These are phyloP conservation scores for Globisporangium barbulae DNA, from an alignment of 352 stramenopile genomes.

Conservation along the genomic window DNA sequence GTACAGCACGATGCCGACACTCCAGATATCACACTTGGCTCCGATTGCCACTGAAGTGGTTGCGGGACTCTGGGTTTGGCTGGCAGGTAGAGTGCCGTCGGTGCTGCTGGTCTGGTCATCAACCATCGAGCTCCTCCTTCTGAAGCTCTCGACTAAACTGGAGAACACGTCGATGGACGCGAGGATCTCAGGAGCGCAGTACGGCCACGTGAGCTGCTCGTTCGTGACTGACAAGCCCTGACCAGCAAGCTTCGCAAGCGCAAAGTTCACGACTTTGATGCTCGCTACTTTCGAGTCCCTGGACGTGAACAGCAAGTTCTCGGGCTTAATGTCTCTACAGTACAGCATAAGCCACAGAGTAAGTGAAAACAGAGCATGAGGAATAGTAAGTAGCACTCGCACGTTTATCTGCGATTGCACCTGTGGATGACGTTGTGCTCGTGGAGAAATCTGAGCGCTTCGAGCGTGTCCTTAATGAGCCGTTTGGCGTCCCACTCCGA, in stretches of 20 bases:
- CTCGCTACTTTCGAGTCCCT: conserved; percentile 54
- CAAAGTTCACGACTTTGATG: conserved; percentile 87
- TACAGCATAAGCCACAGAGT: neutral
- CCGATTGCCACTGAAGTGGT: neutral
- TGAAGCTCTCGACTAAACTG: conserved; percentile 16
- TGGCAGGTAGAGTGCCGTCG: conserved; percentile 8
- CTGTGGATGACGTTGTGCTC: conserved; percentile 66
- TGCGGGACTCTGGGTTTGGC: neutral
- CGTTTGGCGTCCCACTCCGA: conserved; percentile 66
- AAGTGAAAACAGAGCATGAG: conserved; percentile 18
- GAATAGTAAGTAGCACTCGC: neutral
- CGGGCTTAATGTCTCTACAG: conserved; percentile 72
- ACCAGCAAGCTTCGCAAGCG: conserved; percentile 59
- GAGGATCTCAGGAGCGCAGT: conserved; percentile 70
- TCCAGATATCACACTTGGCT: conserved; percentile 82
- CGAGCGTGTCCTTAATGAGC: conserved; percentile 46
- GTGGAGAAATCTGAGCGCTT: conserved; percentile 64
- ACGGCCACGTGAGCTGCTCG: conserved; percentile 55
- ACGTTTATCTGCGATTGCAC: conserved; percentile 14
- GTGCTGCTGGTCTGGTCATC: conserved; percentile 28
- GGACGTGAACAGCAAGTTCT: conserved; percentile 83
- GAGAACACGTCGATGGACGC: conserved; percentile 12
- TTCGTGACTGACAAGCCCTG: conserved; percentile 11
- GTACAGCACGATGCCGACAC: conserved; percentile 86
- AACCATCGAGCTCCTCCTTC: conserved; percentile 9